These are phyloP conservation scores for Trichoderma parareesei DNA, from an alignment of 495 filamentous ascomycete genomes.

Conservation along the genomic window DNA sequence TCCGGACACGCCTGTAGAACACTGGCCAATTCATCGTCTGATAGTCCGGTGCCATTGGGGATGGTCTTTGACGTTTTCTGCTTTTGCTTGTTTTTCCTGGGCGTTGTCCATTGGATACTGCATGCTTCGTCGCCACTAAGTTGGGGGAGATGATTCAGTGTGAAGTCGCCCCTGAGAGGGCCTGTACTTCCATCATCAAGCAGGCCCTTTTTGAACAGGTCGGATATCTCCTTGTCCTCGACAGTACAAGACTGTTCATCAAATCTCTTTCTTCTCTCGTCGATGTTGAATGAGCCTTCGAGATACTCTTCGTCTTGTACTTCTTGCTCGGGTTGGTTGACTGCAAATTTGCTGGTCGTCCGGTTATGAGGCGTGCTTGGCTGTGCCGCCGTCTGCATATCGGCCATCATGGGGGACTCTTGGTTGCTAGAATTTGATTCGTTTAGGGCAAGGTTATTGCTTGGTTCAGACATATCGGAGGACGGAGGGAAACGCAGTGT, in stretches of 20 bases:
- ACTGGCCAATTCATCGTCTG: neutral
- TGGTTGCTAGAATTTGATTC: neutral
- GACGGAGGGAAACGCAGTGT: neutral
- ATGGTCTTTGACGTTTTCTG: neutral
- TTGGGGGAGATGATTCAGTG: neutral
- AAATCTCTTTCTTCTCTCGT: neutral
- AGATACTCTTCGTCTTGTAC: neutral
- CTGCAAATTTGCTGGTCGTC: neutral
- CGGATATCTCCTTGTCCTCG: neutral
- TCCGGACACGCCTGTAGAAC: neutral
- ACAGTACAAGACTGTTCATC: neutral
- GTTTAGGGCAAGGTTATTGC: neutral
- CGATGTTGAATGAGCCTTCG: neutral
- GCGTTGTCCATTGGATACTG: neutral
- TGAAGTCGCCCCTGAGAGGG: neutral
- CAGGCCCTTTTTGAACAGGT: neutral
- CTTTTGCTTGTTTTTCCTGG: neutral
- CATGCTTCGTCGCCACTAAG: neutral
- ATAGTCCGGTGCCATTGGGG: neutral
- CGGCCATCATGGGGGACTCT: no score
- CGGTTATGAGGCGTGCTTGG: neutral
- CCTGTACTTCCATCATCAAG: conserved; percentile 2
- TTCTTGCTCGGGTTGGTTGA: neutral
- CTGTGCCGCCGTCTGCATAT: no score
- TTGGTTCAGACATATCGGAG: neutral